A percentile compares a stretch with the other conserved stretches of the same genome.
phyloP scores from a whole-genome alignment of 2,329 filamentous ascomycete species.

The Escovopsis weberi region DNA sequence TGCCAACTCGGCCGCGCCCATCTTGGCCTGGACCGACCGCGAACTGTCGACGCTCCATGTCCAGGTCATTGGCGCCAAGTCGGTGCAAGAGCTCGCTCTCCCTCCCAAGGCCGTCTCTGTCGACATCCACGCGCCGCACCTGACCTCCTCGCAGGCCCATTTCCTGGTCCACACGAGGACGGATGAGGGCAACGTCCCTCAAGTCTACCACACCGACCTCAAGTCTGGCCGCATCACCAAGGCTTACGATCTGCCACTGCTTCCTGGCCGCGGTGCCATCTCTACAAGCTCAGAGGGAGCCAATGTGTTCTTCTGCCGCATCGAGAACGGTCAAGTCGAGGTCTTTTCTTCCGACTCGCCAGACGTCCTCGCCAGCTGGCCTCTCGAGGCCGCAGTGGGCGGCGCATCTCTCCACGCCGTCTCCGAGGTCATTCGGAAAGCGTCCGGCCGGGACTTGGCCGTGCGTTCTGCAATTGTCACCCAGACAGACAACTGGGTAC shows the following conservation, averaged over 20 bases:
- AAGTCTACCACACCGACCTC: constrained; percentile 72
- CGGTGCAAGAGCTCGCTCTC: constrained; percentile 35
- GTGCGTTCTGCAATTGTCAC: constrained; percentile 61
- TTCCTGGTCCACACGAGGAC: constrained; percentile 76
- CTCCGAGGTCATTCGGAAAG: constrained; percentile 68
- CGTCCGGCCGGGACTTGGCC: constrained; percentile 51
- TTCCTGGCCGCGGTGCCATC: constrained; percentile 59
- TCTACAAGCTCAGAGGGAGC: constrained; percentile 63
- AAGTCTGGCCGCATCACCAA: constrained; percentile 56
- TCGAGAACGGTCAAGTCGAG: constrained; percentile 59
- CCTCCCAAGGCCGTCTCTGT: constrained; percentile 33
- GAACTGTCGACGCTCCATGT: constrained; percentile 48
- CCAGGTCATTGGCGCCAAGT: constrained; percentile 52
- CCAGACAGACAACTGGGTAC: constrained; percentile 59
- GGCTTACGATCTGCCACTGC: constrained; percentile 63
- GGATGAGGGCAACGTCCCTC: constrained; percentile 56
- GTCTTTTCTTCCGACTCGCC: constrained; percentile 66
- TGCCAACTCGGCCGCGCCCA: constrained; percentile 58
- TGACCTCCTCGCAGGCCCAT: constrained; percentile 58
- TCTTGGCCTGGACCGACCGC: constrained; percentile 62
- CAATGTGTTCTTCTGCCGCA: constrained; percentile 79
- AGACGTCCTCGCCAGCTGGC: constrained; percentile 62
- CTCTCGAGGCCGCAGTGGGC: constrained; percentile 31
- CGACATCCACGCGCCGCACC: constrained; percentile 59
- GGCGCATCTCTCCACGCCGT: constrained; percentile 49